Conservation (phyloP, 2,329 filamentous ascomycete species). For the Alternaria triticina region DNA sequence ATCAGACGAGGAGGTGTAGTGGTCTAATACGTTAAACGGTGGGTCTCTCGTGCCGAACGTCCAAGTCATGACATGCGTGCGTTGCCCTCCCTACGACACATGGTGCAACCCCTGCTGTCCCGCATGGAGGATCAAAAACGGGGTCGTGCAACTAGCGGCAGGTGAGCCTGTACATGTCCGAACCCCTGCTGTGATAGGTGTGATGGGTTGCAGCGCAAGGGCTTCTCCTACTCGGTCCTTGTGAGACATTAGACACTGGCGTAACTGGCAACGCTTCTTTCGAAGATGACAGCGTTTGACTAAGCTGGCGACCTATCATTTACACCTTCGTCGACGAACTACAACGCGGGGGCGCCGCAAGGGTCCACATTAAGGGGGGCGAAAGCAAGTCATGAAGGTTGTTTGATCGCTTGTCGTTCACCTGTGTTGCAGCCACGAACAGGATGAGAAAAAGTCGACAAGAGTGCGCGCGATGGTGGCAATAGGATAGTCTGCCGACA, state of each 20-base stretch:
- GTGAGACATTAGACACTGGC: conserved; percentile 13
- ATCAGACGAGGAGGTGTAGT: conserved; percentile 3
- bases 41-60: conserved; percentile 3
- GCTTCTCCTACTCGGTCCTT: conserved; percentile 3
- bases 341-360: neutral
- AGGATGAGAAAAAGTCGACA: neutral
- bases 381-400: neutral
- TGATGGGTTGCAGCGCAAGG: conserved; percentile 12
- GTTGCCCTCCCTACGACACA: conserved; percentile 13
- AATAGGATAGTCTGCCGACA: neutral
- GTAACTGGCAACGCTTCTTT: neutral
- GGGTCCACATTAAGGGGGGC: neutral
- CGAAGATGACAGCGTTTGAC: neutral
- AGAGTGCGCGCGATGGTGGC: conserved; percentile 3
- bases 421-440: neutral
- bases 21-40: conserved; percentile 14
- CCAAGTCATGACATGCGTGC: conserved; percentile 13
- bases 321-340: neutral
- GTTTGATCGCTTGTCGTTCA: neutral
- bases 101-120: conserved; percentile 19
- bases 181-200: conserved; percentile 9
- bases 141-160: conserved; percentile 21
- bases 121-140: conserved; percentile 22
- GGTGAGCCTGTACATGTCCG: conserved; percentile 14
- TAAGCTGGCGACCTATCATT: neutral